Conservation (phyloP, 1,284 basidiomycete genomes). For the Exsudoporus floridanus region DNA sequence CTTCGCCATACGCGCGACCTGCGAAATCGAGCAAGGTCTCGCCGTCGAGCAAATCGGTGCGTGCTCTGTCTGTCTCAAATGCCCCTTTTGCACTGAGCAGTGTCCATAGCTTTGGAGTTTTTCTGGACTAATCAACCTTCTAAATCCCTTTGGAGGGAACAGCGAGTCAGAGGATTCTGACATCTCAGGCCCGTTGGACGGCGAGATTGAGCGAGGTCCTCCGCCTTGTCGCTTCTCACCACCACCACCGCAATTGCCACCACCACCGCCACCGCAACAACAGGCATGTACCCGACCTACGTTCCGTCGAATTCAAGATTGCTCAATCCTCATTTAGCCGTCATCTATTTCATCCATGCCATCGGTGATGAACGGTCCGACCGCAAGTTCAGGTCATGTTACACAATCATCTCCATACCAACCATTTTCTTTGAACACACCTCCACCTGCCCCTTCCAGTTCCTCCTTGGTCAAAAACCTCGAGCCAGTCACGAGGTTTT, state of each 20-base stretch:
- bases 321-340: slow-evolving; percentile 30
- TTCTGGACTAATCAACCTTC: slow-evolving; percentile 43
- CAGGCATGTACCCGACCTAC: slow-evolving; percentile 31
- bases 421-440: slow-evolving; percentile 19
- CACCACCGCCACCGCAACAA: slow-evolving; percentile 18
- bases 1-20: slow-evolving; percentile 39
- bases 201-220: slow-evolving; percentile 29
- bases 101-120: slow-evolving; percentile 52
- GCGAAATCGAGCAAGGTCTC: slow-evolving; percentile 14
- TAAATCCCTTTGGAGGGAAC: slow-evolving; percentile 45
- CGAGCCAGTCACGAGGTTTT: slow-evolving; percentile 45
- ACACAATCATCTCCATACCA: slow-evolving; percentile 19
- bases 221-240: slow-evolving; percentile 27
- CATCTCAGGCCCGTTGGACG: slow-evolving; percentile 20
- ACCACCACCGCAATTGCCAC: slow-evolving; percentile 17
- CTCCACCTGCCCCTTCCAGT: slow-evolving; percentile 13
- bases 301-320: slow-evolving; percentile 24
- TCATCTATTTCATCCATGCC: slow-evolving; percentile 17
- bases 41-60: slow-evolving; percentile 46
- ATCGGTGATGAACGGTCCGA: slow-evolving; percentile 17
- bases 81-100: neutral
- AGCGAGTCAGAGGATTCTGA: slow-evolving; percentile 26
- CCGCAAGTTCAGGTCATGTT: slow-evolving; percentile 11
- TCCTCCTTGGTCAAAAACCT: slow-evolving; percentile 42
- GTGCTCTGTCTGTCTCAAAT: slow-evolving; percentile 8